A percentile compares a stretch with the other conserved stretches of the same genome.
Evolutionary conservation across 495 filamentous ascomycete species (phyloP).

Genomic region (Lindgomyces ingoldianus): DNA sequence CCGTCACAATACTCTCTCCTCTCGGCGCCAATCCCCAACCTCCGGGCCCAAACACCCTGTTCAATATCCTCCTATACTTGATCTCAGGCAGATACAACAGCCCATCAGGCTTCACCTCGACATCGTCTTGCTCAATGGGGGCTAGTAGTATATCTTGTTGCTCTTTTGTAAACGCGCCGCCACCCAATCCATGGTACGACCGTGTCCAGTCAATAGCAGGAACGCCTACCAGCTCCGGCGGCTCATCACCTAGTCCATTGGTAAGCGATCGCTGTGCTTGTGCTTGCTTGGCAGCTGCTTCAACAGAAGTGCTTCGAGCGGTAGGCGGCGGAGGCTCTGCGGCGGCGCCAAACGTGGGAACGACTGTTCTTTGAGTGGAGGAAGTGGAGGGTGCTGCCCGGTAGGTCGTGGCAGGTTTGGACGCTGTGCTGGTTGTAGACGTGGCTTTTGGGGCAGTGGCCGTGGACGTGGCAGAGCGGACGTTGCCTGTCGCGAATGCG

Average conservation of each 20-base stretch:
- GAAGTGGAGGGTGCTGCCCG: conserved; percentile 9
- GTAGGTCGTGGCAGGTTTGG: conserved; percentile 1
- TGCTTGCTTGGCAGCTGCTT: conserved; percentile 1
- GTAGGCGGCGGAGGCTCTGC: conserved; percentile 31
- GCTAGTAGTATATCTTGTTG: conserved; percentile 68
- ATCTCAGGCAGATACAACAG: conserved; percentile 97
- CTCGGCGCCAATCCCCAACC: conserved; percentile 92
- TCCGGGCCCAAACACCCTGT: conserved; percentile 88
- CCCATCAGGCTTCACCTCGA: conserved; percentile 96
- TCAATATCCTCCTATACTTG: conserved; percentile 93
- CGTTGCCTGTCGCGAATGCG: conserved; percentile 41
- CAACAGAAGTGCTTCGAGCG: conserved; percentile 19
- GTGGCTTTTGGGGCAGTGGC: neutral
- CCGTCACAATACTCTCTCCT: conserved; percentile 86
- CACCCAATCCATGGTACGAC: conserved; percentile 86
- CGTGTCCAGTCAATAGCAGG: conserved; percentile 84
- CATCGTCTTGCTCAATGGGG: conserved; percentile 67
- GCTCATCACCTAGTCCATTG: conserved; percentile 56
- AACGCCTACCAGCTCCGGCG: conserved; percentile 49
- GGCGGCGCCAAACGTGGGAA: conserved; percentile 19
- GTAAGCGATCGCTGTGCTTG: conserved; percentile 48
- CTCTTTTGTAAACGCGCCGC: conserved; percentile 74
- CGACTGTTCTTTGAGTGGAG: conserved; percentile 20
- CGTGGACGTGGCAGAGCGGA: conserved; percentile 16
- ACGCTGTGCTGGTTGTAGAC: conserved; percentile 1